phyloP scores from a whole-genome alignment of 2,329 filamentous ascomycete genomes.

The Diaporthe aspalathi region DNA sequence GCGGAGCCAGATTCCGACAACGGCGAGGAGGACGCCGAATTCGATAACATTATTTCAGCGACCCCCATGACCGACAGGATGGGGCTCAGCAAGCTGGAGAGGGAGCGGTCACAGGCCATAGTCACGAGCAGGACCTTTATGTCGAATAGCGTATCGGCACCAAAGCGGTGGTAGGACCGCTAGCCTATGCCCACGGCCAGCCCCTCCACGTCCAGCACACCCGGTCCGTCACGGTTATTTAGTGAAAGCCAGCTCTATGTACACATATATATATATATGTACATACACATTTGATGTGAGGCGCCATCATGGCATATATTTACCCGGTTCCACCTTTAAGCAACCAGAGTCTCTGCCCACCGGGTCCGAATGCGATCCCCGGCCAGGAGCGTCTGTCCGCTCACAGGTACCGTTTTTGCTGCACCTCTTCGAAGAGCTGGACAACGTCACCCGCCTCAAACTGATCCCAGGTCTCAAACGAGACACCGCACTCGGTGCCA shows the following conservation, averaged over 20 bases:
- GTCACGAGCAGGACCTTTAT: constrained; percentile 64
- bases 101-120: constrained; percentile 62
- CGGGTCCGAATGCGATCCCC: neutral
- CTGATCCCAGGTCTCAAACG: constrained; percentile 82
- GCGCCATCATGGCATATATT: neutral
- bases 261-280: constrained; percentile 6
- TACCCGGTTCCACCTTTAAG: neutral
- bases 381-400: constrained; percentile 10
- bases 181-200: neutral
- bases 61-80: constrained; percentile 89
- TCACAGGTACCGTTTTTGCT: constrained; percentile 74
- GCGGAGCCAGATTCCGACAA: constrained; percentile 62
- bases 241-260: constrained; percentile 1
- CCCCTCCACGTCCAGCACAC: neutral
- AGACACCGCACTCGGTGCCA: constrained; percentile 92
- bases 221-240: neutral
- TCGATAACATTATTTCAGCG: constrained; percentile 93
- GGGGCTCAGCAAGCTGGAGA: constrained; percentile 70
- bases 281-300: too few species aligned
- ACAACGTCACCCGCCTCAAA: constrained; percentile 86
- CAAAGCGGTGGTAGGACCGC: constrained; percentile 55
- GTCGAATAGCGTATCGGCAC: constrained; percentile 60
- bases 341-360: neutral
- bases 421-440: constrained; percentile 85
- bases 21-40: constrained; percentile 75